Percentiles rank a stretch among this genome's conserved stretches.
These are phyloP conservation scores for Boletus reticulatus DNA, from an alignment of 768 basidiomycete genomes.

Conservation along the genomic window DNA sequence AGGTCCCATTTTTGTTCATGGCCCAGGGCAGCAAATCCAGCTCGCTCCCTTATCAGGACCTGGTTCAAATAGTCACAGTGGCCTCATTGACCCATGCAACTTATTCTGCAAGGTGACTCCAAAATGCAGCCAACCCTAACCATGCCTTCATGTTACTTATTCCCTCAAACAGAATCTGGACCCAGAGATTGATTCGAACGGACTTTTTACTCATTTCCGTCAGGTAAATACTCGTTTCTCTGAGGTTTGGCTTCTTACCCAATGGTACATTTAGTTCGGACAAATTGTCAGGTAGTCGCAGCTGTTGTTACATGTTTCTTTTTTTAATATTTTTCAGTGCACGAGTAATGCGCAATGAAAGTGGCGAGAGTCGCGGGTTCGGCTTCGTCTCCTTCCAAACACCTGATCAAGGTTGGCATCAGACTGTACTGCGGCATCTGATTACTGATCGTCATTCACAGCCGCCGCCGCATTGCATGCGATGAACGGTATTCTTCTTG, in stretches of 20 bases:
- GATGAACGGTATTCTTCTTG: slow-evolving; percentile 77
- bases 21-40: slow-evolving; percentile 89
- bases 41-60: slow-evolving; percentile 71
- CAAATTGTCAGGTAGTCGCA: slow-evolving; percentile 77
- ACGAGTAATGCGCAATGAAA: slow-evolving; percentile 88
- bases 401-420: slow-evolving; percentile 68
- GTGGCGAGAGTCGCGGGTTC: slow-evolving; percentile 79
- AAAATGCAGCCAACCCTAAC: slow-evolving; percentile 9
- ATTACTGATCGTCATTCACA: slow-evolving; percentile 28
- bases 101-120: slow-evolving; percentile 75
- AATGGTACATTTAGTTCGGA: slow-evolving; percentile 57
- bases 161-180: slow-evolving; percentile 66
- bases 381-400: slow-evolving; percentile 89
- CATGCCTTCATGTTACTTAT: neutral
- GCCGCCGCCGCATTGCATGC: slow-evolving; percentile 70
- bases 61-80: slow-evolving; percentile 81
- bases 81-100: slow-evolving; percentile 88
- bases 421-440: neutral
- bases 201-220: slow-evolving; percentile 79
- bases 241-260: slow-evolving; percentile 13
- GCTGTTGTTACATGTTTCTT: neutral
- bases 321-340: slow-evolving; percentile 48
- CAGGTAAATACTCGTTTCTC: slow-evolving; percentile 41
- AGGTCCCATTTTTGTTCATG: slow-evolving; percentile 64
- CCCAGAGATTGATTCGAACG: slow-evolving; percentile 81